phyloP scores from a whole-genome alignment of 768 basidiomycete species.

The Serendipita vermifera region DNA sequence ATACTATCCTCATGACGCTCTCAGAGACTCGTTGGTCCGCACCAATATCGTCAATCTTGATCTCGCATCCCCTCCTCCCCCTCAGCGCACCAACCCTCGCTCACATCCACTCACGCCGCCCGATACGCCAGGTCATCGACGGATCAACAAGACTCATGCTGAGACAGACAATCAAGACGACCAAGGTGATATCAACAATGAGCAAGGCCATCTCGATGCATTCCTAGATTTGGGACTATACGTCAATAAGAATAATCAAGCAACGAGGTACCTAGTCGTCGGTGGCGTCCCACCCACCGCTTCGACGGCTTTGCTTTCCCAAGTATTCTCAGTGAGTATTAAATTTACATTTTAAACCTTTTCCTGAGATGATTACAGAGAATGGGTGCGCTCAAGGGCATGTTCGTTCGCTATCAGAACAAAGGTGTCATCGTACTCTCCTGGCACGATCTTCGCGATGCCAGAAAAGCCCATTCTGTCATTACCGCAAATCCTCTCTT shows the following conservation, averaged over 20 bases:
- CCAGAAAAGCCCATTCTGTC: slow-evolving; percentile 8
- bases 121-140: neutral
- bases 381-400: slow-evolving; percentile 36
- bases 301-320: neutral
- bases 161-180: neutral
- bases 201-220: neutral
- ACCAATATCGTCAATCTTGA: slow-evolving; percentile 7
- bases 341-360: neutral
- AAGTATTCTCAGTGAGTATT: neutral
- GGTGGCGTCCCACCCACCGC: neutral
- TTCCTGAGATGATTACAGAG: neutral
- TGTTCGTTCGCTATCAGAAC: slow-evolving; percentile 40
- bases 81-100: neutral
- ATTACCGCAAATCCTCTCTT: slow-evolving; percentile 1
- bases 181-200: neutral
- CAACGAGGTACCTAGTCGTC: slow-evolving; percentile 2
- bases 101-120: slow-evolving; percentile 2
- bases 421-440: slow-evolving; percentile 35
- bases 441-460: slow-evolving; percentile 11
- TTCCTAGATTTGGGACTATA: neutral
- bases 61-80: slow-evolving; percentile 1
- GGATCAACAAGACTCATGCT: too few species aligned
- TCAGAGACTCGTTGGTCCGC: neutral
- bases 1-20: slow-evolving; percentile 6
- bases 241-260: neutral